phyloP scores from a whole-genome alignment of 2,329 filamentous ascomycete genomes.

The Penicillium sp. region DNA sequence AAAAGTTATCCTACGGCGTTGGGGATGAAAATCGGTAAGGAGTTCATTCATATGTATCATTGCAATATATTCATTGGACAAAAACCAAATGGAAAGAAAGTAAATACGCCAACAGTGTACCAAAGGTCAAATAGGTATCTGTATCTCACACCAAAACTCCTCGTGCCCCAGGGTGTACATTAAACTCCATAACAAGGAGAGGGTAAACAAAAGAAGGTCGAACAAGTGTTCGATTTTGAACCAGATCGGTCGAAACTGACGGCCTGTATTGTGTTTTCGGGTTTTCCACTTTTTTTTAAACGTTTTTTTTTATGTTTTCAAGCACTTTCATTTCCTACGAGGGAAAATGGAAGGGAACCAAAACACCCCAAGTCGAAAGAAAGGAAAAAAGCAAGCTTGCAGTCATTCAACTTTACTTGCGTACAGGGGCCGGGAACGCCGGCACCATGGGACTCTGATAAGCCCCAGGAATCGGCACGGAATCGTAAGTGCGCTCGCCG shows the following conservation, averaged over 20 bases:
- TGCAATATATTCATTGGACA: constrained; percentile 7
- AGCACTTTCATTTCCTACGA: background rate
- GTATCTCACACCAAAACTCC: constrained; percentile 15
- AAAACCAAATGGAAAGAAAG: constrained; percentile 8
- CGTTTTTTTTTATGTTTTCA: background rate
- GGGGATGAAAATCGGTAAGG: background rate
- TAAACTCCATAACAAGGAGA: constrained; percentile 12
- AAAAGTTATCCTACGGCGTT: background rate
- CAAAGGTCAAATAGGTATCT: constrained; percentile 23
- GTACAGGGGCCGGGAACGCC: constrained; percentile 33
- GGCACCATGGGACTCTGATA: constrained; percentile 59
- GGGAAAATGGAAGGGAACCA: background rate
- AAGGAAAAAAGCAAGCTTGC: background rate
- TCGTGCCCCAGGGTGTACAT: constrained; percentile 11
- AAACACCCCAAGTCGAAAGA: background rate
- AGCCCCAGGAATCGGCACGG: constrained; percentile 84
- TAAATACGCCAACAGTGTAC: constrained; percentile 8
- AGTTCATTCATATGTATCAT: background rate
- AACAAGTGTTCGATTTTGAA: constrained; percentile 12
- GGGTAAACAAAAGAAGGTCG: constrained; percentile 12
- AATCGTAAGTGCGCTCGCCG: constrained; percentile 78
- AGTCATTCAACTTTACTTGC: constrained; percentile 15
- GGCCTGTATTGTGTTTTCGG: background rate
- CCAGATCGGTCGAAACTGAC: background rate
- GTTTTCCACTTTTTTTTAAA: constrained; percentile 5